Base-by-base conservation (phyloP, 805 yeast species). In the Teunomyces funiuensis region DNA sequence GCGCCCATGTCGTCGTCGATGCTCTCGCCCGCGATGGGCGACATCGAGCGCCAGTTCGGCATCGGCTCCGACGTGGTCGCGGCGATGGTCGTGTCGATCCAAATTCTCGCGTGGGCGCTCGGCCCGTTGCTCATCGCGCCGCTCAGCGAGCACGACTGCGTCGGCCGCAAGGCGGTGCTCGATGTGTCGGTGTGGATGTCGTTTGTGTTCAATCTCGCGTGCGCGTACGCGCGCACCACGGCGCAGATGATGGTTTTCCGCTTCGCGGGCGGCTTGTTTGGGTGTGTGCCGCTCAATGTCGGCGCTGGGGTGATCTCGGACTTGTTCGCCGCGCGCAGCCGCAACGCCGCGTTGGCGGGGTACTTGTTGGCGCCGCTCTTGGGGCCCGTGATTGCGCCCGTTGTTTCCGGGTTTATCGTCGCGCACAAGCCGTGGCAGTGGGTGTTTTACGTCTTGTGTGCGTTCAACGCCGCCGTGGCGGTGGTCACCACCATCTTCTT, bases 221-320 rank as follows among this genome's bases (percentile, higher is more conserved):
- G 87, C 46, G 86, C 80, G 2, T 75, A 82, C 44, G 73, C 84
- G 3, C 68, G 74, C 14, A 79, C 66, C 37, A 69, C 79, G 0
- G 82, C 80, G 6, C 86, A 83, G 25, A 64, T 86, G 43, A 60
- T 83, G 43, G 72, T 80, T 10, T 78, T 75, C 45, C 66, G 89
- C 34, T 76, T 82, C 38, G 54, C 83, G 1, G 83, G 85, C 2
- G 89, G 89, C 2, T 57, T 76, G n/a, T 79, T 81, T 39, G 86
- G 85, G 5, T 75, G 83, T 40, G 82, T 85, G 0, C 83, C 88
- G 2, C 62, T 83, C 27, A 79, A 82, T 34, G 82, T 82, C 6
- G 87, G 86, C 17, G 85, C 86, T 1, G 88, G 88, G 15, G 75
- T 79, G 6, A 61, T 83, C 30, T 80, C 85, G 14, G 89, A 83